A percentile compares a stretch with the other conserved stretches of the same genome.
phyloP scores from a whole-genome alignment of 1,284 basidiomycete genomes.

The Leucoagaricus sp. region DNA sequence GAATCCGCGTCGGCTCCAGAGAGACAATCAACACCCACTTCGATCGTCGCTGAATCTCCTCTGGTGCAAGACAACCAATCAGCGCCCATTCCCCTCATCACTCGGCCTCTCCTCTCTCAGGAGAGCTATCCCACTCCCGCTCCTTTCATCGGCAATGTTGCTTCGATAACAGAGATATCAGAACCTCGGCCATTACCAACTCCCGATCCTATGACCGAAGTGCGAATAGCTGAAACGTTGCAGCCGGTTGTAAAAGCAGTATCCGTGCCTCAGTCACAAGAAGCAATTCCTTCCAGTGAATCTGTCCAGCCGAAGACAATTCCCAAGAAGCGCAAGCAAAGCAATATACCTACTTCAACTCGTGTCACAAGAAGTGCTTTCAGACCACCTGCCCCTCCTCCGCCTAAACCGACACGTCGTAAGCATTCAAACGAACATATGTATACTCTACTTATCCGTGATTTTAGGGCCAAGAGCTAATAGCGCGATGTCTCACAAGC shows the following conservation, averaged over 20 bases:
- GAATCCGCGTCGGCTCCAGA: background rate
- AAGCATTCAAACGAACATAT: background rate
- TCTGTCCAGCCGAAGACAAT: background rate
- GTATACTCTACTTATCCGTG: background rate
- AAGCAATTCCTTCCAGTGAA: background rate
- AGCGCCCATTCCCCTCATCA: too few species aligned
- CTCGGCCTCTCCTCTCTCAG: too few species aligned
- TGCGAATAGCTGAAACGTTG: background rate
- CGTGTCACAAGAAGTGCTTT: conserved; percentile 11
- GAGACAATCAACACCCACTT: background rate
- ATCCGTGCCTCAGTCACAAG: background rate
- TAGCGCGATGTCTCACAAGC: background rate
- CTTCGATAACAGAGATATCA: too few species aligned
- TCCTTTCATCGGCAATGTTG: too few species aligned
- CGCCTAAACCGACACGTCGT: conserved; percentile 8
- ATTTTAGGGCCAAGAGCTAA: conserved; percentile 1
- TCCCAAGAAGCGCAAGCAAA: conserved; percentile 6
- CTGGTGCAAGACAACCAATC: too few species aligned
- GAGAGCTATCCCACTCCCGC: too few species aligned
- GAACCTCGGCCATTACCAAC: too few species aligned
- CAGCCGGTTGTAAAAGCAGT: background rate
- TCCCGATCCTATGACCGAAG: background rate
- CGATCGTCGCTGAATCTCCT: background rate
- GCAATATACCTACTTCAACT: conserved; percentile 8
- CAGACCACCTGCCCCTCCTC: too few species aligned